Evolutionary conservation across 495 filamentous ascomycete species (phyloP), one percentile per base, ranked within the genome.

Genomic region (Penicillium paradoxum): DNA sequence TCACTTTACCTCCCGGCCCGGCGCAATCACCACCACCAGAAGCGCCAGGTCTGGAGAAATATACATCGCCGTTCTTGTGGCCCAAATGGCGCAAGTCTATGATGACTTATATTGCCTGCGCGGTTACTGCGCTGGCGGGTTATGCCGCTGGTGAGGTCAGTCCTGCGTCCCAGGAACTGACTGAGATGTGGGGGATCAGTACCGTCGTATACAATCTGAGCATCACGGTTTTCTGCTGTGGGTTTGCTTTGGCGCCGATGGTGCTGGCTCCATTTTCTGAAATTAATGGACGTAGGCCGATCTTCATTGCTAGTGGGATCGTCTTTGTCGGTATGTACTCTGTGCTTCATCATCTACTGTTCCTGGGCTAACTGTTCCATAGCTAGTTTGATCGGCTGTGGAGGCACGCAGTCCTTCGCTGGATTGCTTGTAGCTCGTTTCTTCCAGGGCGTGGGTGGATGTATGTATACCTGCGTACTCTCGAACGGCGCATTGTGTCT

Each of bases 201-300:
- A 66, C 73, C 17, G 77, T 87, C 10, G 83, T 86, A 18, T 80
- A 86, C 29, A 73, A 88, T 14, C 73, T 86, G n/a, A 89, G 89
- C 11, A 87, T 96, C 41, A 93, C 90, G 0, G 77, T 82, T 3
- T 97, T 95, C 68, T 91, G 88, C 33, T 59, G 78, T 25, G 92
- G 92, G 8, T 97, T 97, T 61, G 89, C 77, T 0, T 61, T 90
- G 38, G 89, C 91, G 0, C 92, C 92, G 0, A 96, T 97, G 90
- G 73, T 91, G 9, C 77, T 97, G 0, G 92, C 91, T 0, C 92
- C 92, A 0, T 87, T 97, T 55, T 90, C 87, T 1, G 92, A 97
- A 73, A 83, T 96, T 58, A 85, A 88, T 59, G 90, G 90, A 0
- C 81, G 90, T 6, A 81, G 86, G 53, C 88, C 90, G 0, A 86